Evolutionary conservation across 805 yeast genomes (phyloP), one percentile per base, ranked within the genome.

Genomic region (Sungouiella thailandica): DNA sequence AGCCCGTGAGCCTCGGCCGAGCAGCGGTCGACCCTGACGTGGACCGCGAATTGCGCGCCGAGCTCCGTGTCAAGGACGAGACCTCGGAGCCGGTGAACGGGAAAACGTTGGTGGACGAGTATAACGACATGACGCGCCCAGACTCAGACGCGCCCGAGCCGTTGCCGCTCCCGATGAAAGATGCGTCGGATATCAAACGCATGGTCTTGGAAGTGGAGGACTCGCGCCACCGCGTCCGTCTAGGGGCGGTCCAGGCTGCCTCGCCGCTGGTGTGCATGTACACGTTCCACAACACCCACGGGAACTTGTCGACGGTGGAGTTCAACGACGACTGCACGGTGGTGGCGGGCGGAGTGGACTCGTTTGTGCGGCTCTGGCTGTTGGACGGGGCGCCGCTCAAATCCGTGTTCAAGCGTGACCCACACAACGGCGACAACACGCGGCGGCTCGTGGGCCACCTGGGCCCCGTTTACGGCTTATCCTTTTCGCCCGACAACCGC

Each of bases 181-280:
- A 88, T 12, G 76, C 86, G 3, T 65, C 74, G 26, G 97, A 93
- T 55, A 70, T 93, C 32, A 84, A 83, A 53, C 64, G 85, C 38
- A 90, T 84, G 53, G 80, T 90, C 14, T 68, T 77, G 41, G 74
- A 78, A 37, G 85, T 93, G 19, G 85, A 78, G 49, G 97, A 90
- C 57, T 77, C 90, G 7, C 70, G 96, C 39, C 75, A 84, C 22
- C 76, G 81, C 42, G 78, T 90, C 39, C 73, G 68, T 44, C 56
- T 90, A 32, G 84, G 78, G 16, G 68, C 80, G 4, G 60, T 74
- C 20, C 96, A 84, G 60, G 83, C 94, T 4, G 68, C 87, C 15
- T 75, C 90, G 17, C 98, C 98, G 15, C 83, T 95, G 36, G 95
- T 90, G 23, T 93, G 97, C 60, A 86, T 90, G 95, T 93, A 93